A percentile compares a stretch with the other conserved stretches of the same genome.
Evolutionary conservation across 768 basidiomycete species (phyloP).

Genomic region (Leccinum aurantiacum): DNA sequence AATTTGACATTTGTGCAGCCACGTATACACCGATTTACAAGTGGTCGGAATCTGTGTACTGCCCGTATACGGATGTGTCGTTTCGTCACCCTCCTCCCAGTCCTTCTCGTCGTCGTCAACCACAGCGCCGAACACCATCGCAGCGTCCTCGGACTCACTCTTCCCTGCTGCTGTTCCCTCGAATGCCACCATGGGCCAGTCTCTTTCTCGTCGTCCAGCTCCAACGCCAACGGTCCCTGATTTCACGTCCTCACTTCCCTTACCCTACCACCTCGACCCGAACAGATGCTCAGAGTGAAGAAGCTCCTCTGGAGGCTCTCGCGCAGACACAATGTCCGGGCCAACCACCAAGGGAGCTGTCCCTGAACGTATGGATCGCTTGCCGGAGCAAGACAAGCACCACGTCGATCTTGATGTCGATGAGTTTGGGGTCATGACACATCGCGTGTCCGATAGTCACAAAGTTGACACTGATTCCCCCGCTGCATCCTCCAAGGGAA

Average conservation of each 20-base stretch:
- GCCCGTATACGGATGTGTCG: constrained; percentile 87
- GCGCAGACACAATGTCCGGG: constrained; percentile 13
- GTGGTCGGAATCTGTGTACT: constrained; percentile 78
- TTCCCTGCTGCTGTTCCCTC: too few species aligned
- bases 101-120: too few species aligned
- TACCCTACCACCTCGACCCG: constrained; percentile 21
- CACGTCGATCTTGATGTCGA: constrained; percentile 30
- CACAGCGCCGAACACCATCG: too few species aligned
- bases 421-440: constrained; percentile 28
- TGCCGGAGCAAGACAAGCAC: constrained; percentile 27
- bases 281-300: constrained; percentile 30
- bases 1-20: constrained; percentile 93
- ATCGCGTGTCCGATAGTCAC: constrained; percentile 30
- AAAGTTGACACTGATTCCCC: constrained; percentile 22
- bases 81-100: constrained; percentile 36
- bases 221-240: constrained; percentile 13
- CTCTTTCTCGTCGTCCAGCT: constrained; percentile 27
- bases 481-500: constrained; percentile 33
- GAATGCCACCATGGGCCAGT: constrained; percentile 19
- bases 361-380: constrained; percentile 13
- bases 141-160: too few species aligned
- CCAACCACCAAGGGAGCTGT: constrained; percentile 18
- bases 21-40: constrained; percentile 93
- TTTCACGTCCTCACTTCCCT: constrained; percentile 15
- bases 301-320: constrained; percentile 27